Evolutionary conservation across 768 basidiomycete genomes (phyloP).

Genomic region (Plicaturopsis crispa): DNA sequence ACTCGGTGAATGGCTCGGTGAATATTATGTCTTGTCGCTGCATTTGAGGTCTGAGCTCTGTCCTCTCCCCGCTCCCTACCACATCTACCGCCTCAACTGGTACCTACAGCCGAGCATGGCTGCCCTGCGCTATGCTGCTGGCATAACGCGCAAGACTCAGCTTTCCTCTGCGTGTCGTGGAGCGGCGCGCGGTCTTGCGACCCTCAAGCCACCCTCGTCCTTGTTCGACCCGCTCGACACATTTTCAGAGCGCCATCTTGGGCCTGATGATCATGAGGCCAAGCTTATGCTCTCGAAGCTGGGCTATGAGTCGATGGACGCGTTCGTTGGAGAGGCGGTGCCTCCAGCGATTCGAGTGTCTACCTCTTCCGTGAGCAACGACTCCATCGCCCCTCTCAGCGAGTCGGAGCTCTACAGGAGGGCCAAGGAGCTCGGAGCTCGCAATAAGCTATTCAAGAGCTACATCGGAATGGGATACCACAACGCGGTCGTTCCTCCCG

Average conservation of each 20-base stretch:
- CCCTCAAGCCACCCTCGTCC: slow-evolving; percentile 48
- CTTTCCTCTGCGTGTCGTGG: too few species aligned
- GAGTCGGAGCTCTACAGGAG: slow-evolving; percentile 77
- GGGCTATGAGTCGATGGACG: slow-evolving; percentile 84
- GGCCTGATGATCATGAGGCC: slow-evolving; percentile 80
- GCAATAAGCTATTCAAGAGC: slow-evolving; percentile 80
- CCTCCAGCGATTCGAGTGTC: slow-evolving; percentile 76
- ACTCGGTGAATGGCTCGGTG: slow-evolving; percentile 35
- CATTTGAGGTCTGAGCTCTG: slow-evolving; percentile 5
- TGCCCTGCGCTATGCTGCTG: slow-evolving; percentile 18
- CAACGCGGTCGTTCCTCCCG: slow-evolving; percentile 89
- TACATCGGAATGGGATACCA: slow-evolving; percentile 99
- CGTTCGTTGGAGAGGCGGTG: slow-evolving; percentile 77
- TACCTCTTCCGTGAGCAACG: slow-evolving; percentile 49
- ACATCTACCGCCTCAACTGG: slow-evolving; percentile 10
- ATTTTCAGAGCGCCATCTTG: slow-evolving; percentile 87
- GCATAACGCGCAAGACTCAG: slow-evolving; percentile 15
- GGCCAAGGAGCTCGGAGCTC: slow-evolving; percentile 67
- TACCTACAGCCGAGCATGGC: slow-evolving; percentile 19
- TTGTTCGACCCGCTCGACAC: slow-evolving; percentile 85
- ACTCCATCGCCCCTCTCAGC: slow-evolving; percentile 67
- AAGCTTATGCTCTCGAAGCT: slow-evolving; percentile 74
- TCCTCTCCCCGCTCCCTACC: slow-evolving; percentile 11
- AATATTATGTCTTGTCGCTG: too few species aligned
- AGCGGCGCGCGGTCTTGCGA: slow-evolving; percentile 47